Percentiles rank a stretch among this genome's conserved stretches.
These are phyloP conservation scores for Linanthus parryae DNA, from an alignment of 148 eudicot species.

Conservation along the genomic window DNA sequence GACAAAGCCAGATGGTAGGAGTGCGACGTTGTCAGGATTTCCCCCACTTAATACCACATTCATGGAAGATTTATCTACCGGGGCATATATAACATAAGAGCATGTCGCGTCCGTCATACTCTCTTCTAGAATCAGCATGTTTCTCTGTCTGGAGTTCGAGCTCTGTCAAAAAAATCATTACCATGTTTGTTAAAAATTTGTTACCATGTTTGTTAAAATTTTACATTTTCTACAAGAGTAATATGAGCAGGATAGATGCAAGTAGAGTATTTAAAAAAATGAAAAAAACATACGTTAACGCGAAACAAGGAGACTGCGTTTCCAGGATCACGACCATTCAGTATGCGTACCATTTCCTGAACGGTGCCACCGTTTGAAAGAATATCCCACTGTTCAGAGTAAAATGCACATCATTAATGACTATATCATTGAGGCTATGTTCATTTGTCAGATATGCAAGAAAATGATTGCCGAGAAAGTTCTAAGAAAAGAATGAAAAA, in stretches of 20 bases:
- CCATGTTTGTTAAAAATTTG: too few species aligned
- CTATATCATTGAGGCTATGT: too few species aligned
- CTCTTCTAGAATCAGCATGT: constrained; percentile 97
- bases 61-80: constrained; percentile 92
- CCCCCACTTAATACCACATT: constrained; percentile 92
- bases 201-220: too few species aligned
- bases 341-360: constrained; percentile 82
- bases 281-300: constrained; percentile 59
- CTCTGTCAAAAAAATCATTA: too few species aligned
- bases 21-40: constrained; percentile 94
- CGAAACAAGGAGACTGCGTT: constrained; percentile 71
- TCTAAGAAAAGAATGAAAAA: too few species aligned
- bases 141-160: constrained; percentile 96
- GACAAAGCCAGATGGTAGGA: constrained; percentile 92
- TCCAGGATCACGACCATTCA: constrained; percentile 76
- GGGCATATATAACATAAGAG: constrained; percentile 93
- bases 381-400: constrained; percentile 70
- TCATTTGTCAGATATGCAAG: too few species aligned
- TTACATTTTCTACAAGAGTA: too few species aligned
- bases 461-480: too few species aligned
- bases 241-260: too few species aligned
- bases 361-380: constrained; percentile 68
- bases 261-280: too few species aligned
- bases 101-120: constrained; percentile 87
- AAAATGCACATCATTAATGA: too few species aligned